phyloP scores from a whole-genome alignment of 192 early-diverging fungal species.

The Obelidium mucronatum region DNA sequence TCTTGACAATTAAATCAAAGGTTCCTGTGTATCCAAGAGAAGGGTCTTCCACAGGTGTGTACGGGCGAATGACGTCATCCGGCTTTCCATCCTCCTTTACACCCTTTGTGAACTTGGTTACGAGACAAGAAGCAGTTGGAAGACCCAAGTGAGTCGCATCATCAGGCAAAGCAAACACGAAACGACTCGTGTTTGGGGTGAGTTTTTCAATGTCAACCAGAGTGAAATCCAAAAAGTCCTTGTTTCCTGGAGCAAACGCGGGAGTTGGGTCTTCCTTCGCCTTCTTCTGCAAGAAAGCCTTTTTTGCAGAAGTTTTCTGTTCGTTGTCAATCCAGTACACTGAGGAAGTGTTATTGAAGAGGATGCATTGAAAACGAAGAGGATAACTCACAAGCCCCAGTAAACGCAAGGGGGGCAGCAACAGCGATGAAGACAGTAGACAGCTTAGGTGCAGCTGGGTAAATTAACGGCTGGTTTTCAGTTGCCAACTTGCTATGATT shows the following conservation, averaged over 20 bases:
- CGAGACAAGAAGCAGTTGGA: conserved; percentile 77
- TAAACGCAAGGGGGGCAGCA: background rate
- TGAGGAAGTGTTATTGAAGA: background rate
- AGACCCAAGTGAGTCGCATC: conserved; percentile 71
- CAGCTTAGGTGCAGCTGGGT: too few relatives aligned
- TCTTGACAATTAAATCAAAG: conserved; percentile 85
- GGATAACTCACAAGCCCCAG: conserved; percentile 2
- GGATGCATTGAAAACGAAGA: background rate
- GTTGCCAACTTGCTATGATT: too few relatives aligned
- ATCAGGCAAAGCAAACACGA: conserved; percentile 64
- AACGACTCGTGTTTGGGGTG: conserved; percentile 21
- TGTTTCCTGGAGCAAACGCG: background rate
- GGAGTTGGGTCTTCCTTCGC: conserved; percentile 15
- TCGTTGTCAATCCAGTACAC: conserved; percentile 8
- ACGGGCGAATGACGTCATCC: conserved; percentile 74
- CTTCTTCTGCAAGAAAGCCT: background rate
- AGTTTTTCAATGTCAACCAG: conserved; percentile 1
- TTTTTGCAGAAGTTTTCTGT: background rate
- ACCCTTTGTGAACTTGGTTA: conserved; percentile 71
- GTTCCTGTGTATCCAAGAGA: conserved; percentile 58
- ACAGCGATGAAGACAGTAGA: background rate
- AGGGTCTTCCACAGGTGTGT: conserved; percentile 59
- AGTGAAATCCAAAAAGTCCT: conserved; percentile 18
- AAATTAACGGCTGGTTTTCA: too few relatives aligned
- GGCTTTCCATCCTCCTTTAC: conserved; percentile 64